Evolutionary conservation across 202 grass and related monocot species (phyloP).

Genomic region (Carex arenaria): DNA sequence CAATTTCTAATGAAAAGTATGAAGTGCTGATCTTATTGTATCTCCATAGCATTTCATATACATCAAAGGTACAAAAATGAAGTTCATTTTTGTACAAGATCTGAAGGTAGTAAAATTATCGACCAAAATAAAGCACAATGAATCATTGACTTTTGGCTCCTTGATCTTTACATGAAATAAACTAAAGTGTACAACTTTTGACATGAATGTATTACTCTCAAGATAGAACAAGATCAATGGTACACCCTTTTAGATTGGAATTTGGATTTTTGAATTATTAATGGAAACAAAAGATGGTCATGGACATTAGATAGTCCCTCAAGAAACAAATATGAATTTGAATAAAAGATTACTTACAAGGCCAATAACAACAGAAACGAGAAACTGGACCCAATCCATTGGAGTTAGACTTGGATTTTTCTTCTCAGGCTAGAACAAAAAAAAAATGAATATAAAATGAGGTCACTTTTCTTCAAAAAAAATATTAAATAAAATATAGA

Average conservation of each 20-base stretch:
- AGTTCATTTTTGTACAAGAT: background rate
- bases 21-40: background rate
- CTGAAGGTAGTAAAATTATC: background rate
- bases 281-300: background rate
- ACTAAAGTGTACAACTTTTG: background rate
- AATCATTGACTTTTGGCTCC: background rate
- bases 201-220: background rate
- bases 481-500: background rate
- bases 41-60: background rate
- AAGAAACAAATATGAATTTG: conserved; percentile 13
- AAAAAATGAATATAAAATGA: conserved; percentile 19
- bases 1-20: background rate
- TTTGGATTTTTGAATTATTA: background rate
- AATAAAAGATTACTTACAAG: conserved; percentile 64
- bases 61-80: background rate
- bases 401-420: conserved; percentile 95
- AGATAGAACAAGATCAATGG: background rate
- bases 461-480: conserved; percentile 48
- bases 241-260: background rate
- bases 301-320: conserved; percentile 16
- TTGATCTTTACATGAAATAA: background rate
- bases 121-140: background rate
- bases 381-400: conserved; percentile 96
- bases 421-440: conserved; percentile 85
- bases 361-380: conserved; percentile 92